Evolutionary conservation across 164 flowering plant species (phyloP).

Genomic region (Cinnamomum micranthum): DNA sequence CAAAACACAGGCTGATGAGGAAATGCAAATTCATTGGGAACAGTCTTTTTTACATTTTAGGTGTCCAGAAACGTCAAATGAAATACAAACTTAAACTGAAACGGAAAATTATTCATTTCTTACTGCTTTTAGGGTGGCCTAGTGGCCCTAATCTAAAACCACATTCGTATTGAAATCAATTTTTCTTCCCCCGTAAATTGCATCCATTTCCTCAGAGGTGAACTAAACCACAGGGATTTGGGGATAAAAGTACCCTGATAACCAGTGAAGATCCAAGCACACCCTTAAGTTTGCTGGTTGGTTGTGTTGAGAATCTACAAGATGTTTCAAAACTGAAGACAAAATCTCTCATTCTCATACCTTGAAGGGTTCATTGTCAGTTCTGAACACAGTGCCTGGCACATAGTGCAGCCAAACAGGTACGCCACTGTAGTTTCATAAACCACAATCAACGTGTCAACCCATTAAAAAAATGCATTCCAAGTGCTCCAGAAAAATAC

Average conservation of each 20-base stretch:
- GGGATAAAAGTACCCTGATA: not conserved
- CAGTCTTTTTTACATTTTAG: not conserved
- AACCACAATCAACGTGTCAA: conserved; percentile 1
- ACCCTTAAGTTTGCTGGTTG: not conserved
- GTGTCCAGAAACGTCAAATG: not conserved
- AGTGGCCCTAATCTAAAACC: not conserved
- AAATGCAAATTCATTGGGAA: not conserved
- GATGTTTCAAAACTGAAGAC: not conserved
- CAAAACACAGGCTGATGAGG: conserved; percentile 5
- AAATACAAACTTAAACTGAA: not conserved
- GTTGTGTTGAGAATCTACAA: not conserved
- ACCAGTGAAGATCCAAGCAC: not conserved
- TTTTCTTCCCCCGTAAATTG: not conserved
- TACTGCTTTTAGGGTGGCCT: not conserved
- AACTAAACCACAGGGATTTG: too few species aligned
- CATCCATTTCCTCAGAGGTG: not conserved
- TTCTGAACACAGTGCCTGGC: conserved; percentile 77
- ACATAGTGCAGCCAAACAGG: conserved; percentile 98
- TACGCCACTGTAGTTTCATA: conserved; percentile 56
- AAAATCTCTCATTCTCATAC: conserved; percentile 25
- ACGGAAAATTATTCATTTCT: not conserved
- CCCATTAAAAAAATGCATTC: not conserved
- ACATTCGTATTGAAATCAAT: not conserved
- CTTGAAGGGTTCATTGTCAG: conserved; percentile 77
- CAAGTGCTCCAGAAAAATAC: not conserved